These are phyloP conservation scores for Fusarium heterosporum DNA, from an alignment of 2,329 filamentous ascomycete genomes.

Conservation along the genomic window DNA sequence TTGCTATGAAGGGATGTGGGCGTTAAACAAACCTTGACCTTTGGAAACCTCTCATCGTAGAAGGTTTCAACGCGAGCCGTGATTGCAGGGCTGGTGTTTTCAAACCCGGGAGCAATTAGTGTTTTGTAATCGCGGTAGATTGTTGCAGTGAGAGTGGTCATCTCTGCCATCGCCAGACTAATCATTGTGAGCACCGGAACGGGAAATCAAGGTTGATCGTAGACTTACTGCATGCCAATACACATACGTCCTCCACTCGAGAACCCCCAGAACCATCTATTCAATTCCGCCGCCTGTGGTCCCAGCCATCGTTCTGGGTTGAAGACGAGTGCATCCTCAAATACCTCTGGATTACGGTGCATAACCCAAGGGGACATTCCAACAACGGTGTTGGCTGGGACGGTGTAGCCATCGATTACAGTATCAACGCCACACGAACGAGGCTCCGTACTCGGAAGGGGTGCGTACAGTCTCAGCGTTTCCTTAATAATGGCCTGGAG, in stretches of 20 bases:
- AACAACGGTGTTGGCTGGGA: slow-evolving; percentile 44
- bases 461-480: slow-evolving; percentile 61
- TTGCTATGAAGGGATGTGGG: accelerated
- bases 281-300: slow-evolving; percentile 26
- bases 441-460: slow-evolving; percentile 64
- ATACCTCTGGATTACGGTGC: slow-evolving; percentile 44
- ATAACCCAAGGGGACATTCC: slow-evolving; percentile 46
- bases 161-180: slow-evolving; percentile 42
- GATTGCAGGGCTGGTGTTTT: slow-evolving; percentile 31
- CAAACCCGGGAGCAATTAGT: slow-evolving; percentile 21
- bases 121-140: slow-evolving; percentile 39
- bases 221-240: slow-evolving; percentile 44
- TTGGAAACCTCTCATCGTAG: slow-evolving; percentile 35
- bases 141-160: slow-evolving; percentile 35
- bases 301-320: slow-evolving; percentile 48
- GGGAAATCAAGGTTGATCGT: accelerated
- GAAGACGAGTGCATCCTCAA: slow-evolving; percentile 41
- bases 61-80: slow-evolving; percentile 42
- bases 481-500: slow-evolving; percentile 64
- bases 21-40: slow-evolving; percentile 14
- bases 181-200: accelerated
- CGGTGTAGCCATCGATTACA: slow-evolving; percentile 40
- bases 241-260: slow-evolving; percentile 44
- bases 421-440: slow-evolving; percentile 48
- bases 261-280: slow-evolving; percentile 45